Evolutionary conservation across 371 early-diverging fungal genomes (phyloP).

Genomic region (Furculomyces boomerangus): DNA sequence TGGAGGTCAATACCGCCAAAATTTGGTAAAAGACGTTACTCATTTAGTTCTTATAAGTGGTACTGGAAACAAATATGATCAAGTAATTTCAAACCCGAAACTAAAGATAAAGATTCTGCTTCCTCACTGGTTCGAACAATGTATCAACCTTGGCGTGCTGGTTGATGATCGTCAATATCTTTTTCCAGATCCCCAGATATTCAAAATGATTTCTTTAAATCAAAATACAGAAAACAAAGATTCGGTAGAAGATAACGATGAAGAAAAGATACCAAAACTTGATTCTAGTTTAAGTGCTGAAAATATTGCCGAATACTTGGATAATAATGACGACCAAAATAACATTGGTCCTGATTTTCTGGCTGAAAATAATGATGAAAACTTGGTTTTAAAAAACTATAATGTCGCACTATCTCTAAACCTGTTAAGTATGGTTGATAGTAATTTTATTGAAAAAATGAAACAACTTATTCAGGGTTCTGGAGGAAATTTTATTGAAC

Average conservation of each 20-base stretch:
- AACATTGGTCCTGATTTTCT: slow-evolving; percentile 12
- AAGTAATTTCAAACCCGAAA: slow-evolving; percentile 22
- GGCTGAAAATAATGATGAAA: neutral
- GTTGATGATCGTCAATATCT: slow-evolving; percentile 30
- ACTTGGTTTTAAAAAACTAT: slow-evolving; percentile 6
- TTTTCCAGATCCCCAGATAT: slow-evolving; percentile 31
- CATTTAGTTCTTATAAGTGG: slow-evolving; percentile 24
- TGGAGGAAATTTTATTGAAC: slow-evolving; percentile 28
- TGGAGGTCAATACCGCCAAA: slow-evolving; percentile 20
- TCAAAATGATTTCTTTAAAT: slow-evolving; percentile 5
- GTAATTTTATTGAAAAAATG: slow-evolving; percentile 14
- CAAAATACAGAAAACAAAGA: neutral
- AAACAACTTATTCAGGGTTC: slow-evolving; percentile 25
- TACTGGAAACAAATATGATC: slow-evolving; percentile 27
- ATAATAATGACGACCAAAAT: slow-evolving; percentile 4
- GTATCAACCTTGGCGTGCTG: slow-evolving; percentile 31
- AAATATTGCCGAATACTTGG: neutral
- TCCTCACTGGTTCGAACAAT: slow-evolving; percentile 65
- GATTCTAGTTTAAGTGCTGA: neutral
- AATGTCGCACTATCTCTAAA: slow-evolving; percentile 15
- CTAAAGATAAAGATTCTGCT: slow-evolving; percentile 37
- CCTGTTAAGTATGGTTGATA: slow-evolving; percentile 8
- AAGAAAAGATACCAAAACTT: neutral
- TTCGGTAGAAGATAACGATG: slow-evolving; percentile 5
- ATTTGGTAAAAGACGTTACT: slow-evolving; percentile 26